phyloP scores from a whole-genome alignment of 2,329 filamentous ascomycete genomes.

The Hirsutella thompsonii region DNA sequence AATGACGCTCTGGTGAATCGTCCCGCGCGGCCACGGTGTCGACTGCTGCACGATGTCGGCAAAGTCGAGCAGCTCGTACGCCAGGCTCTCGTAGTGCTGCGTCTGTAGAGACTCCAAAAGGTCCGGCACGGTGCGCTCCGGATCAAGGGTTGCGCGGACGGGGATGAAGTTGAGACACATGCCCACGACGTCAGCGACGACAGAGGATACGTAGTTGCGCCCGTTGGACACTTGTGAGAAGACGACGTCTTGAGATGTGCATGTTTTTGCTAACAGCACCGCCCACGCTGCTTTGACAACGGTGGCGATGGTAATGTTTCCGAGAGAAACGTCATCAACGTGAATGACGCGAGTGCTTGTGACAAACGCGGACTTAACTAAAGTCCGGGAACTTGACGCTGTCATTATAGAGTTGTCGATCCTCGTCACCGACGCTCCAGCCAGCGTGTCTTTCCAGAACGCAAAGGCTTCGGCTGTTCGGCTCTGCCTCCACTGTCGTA shows the following conservation, averaged over 20 bases:
- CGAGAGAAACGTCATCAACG: conserved; percentile 6
- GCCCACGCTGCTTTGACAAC: conserved; percentile 33
- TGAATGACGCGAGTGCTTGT: conserved; percentile 1
- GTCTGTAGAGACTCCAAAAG: conserved; percentile 25
- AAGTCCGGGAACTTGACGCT: not conserved
- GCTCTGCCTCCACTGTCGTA: conserved; percentile 1
- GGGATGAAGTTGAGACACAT: conserved; percentile 28
- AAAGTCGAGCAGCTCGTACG: conserved; percentile 12
- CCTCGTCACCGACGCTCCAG: not conserved
- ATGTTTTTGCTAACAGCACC: conserved; percentile 20
- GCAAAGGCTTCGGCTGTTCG: conserved; percentile 1
- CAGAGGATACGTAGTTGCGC: conserved; percentile 19
- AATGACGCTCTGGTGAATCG: conserved; percentile 23
- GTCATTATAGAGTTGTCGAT: conserved; percentile 2
- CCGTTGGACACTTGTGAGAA: conserved; percentile 28
- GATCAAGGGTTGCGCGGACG: conserved; percentile 21
- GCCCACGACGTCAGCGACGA: conserved; percentile 24
- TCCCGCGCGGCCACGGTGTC: conserved; percentile 9
- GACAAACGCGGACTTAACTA: not conserved
- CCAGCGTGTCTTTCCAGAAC: conserved; percentile 2
- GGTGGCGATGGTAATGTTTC: conserved; percentile 18
- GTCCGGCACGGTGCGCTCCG: conserved; percentile 19
- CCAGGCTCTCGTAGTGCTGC: conserved; percentile 21
- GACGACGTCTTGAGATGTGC: conserved; percentile 23
- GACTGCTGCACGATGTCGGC: conserved; percentile 11